Evolutionary conservation across 345 rosid species (phyloP).

Genomic region (Ceriops zippeliana): DNA sequence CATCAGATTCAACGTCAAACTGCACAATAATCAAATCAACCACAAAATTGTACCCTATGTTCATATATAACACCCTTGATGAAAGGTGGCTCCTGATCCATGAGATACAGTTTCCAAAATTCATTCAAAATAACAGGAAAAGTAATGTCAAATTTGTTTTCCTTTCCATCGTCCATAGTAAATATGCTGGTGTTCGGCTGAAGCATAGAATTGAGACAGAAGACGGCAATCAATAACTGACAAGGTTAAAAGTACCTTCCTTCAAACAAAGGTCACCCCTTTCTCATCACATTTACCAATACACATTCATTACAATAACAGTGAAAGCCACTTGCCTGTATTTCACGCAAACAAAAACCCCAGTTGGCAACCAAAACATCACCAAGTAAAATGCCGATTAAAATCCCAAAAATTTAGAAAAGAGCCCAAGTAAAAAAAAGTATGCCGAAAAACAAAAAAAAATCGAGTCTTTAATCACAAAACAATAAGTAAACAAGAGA

Average conservation of each 20-base stretch:
- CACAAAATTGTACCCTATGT: no score
- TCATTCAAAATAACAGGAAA: no score
- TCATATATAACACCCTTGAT: no score
- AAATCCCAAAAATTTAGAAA: neutral
- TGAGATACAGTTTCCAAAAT: no score
- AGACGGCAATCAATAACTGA: slow-evolving; percentile 6
- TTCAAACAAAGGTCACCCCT: slow-evolving; percentile 6
- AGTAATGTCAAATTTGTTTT: no score
- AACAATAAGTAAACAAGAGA: neutral
- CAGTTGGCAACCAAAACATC: slow-evolving; percentile 5
- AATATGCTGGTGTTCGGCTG: neutral
- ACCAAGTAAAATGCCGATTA: slow-evolving; percentile 1
- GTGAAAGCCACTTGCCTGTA: slow-evolving; percentile 11
- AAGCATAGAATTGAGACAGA: neutral
- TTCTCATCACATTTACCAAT: slow-evolving; percentile 18
- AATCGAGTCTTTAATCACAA: neutral
- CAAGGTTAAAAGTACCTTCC: slow-evolving; percentile 3
- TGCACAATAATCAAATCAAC: no score
- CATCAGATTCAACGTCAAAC: no score
- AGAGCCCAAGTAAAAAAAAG: neutral
- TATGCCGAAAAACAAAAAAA: neutral
- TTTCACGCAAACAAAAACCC: slow-evolving; percentile 14
- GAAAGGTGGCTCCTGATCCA: no score
- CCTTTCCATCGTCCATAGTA: neutral
- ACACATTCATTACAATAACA: slow-evolving; percentile 4